phyloP scores from a whole-genome alignment of 169 alveolate species.

The Eimeria necatrix region DNA sequence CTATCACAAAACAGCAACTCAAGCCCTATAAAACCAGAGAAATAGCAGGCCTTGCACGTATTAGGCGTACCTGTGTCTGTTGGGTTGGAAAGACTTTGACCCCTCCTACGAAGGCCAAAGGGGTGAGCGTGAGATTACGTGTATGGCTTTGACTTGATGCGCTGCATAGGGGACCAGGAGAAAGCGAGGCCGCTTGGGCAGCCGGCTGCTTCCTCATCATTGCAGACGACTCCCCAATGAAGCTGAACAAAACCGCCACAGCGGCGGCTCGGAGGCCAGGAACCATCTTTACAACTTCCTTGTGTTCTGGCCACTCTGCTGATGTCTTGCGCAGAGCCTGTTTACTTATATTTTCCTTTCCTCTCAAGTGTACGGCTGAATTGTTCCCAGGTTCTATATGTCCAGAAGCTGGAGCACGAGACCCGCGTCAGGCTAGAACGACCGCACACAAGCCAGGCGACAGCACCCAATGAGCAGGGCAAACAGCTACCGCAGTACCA shows the following conservation, averaged over 20 bases:
- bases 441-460: no score
- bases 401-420: no score
- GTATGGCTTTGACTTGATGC: neutral
- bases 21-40: no score
- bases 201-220: neutral
- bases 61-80: neutral
- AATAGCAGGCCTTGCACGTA: neutral
- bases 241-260: conserved; percentile 24
- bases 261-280: conserved; percentile 50
- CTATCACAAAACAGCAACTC: no score
- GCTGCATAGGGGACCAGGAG: neutral
- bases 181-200: neutral
- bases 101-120: conserved; percentile 50
- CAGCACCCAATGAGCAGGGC: no score
- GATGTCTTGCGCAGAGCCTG: no score
- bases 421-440: no score
- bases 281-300: neutral
- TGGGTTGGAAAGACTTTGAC: neutral
- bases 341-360: no score
- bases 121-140: neutral
- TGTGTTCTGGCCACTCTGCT: no score
- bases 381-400: no score
- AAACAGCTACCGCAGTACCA: no score
- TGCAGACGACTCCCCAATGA: conserved; percentile 20
- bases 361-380: no score